phyloP scores from a whole-genome alignment of 768 basidiomycete species.

The Trametopsis cervina region DNA sequence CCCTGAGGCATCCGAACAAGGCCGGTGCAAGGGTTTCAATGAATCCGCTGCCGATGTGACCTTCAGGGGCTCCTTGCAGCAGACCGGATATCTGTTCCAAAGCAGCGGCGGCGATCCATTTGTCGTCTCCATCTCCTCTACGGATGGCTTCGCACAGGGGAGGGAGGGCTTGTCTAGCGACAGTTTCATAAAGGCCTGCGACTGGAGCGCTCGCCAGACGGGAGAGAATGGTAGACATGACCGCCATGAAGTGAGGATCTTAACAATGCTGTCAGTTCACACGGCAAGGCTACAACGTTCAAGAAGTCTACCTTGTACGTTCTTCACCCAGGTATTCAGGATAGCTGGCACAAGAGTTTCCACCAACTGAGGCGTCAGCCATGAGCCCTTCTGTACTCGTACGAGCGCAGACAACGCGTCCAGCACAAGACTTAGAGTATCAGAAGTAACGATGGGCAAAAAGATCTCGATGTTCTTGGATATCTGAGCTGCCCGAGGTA shows the following conservation, averaged over 20 bases:
- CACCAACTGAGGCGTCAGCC: constrained; percentile 65
- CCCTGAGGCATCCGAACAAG: constrained; percentile 61
- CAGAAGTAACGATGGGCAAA: constrained; percentile 71
- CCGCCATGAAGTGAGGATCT: constrained; percentile 89
- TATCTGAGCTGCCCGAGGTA: constrained; percentile 64
- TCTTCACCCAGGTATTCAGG: constrained; percentile 80
- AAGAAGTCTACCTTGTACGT: constrained; percentile 62
- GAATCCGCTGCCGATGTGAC: constrained; percentile 72
- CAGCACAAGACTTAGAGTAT: constrained; percentile 81
- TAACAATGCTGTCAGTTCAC: background rate
- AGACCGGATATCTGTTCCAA: constrained; percentile 77
- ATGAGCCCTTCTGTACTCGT: constrained; percentile 62
- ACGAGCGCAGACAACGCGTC: constrained; percentile 66
- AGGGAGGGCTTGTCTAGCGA: constrained; percentile 71
- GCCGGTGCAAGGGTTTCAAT: constrained; percentile 68
- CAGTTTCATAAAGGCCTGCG: constrained; percentile 58
- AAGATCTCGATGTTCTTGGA: constrained; percentile 81
- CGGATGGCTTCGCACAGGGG: constrained; percentile 59
- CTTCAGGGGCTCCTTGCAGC: constrained; percentile 54
- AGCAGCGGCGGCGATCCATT: constrained; percentile 73
- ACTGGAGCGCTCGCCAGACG: constrained; percentile 58
- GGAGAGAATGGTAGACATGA: constrained; percentile 74
- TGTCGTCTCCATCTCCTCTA: constrained; percentile 47
- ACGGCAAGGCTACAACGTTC: background rate
- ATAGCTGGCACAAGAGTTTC: constrained; percentile 57